Percentiles rank a stretch among this genome's conserved stretches.
phyloP scores from a whole-genome alignment of 257 asterid species.

The Rhazya stricta region DNA sequence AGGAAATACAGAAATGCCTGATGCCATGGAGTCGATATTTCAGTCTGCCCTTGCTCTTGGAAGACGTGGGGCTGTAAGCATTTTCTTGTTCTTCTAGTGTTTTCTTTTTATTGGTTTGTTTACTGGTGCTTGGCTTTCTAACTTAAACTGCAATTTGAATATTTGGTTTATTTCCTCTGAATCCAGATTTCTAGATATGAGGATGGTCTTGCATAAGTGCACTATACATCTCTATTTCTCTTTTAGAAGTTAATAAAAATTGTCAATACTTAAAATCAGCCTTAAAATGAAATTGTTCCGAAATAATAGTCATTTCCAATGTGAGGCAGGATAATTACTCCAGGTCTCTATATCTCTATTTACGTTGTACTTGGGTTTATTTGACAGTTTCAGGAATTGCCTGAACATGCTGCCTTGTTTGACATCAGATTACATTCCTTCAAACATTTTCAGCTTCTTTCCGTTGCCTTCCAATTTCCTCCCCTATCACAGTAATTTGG shows the following conservation, averaged over 20 bases:
- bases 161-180: neutral
- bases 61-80: constrained; percentile 74
- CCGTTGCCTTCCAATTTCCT: neutral
- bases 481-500: neutral
- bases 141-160: neutral
- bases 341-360: neutral
- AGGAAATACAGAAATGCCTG: constrained; percentile 82
- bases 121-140: neutral
- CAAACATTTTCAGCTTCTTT: neutral
- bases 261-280: neutral
- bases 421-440: neutral
- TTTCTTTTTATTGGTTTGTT: constrained; percentile 11
- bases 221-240: neutral
- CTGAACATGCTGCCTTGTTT: neutral
- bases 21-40: constrained; percentile 83
- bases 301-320: neutral
- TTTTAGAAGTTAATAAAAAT: neutral
- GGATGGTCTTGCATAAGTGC: neutral
- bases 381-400: neutral
- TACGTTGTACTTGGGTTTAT: neutral
- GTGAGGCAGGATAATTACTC: neutral
- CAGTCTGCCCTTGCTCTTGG: constrained; percentile 79
- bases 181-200: constrained; percentile 2
- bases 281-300: neutral
- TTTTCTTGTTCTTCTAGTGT: constrained; percentile 17